A percentile compares a stretch with the other conserved stretches of the same genome.
Conservation (phyloP, 1,284 basidiomycete species). For the Cutaneotrichosporon spelunceum region DNA sequence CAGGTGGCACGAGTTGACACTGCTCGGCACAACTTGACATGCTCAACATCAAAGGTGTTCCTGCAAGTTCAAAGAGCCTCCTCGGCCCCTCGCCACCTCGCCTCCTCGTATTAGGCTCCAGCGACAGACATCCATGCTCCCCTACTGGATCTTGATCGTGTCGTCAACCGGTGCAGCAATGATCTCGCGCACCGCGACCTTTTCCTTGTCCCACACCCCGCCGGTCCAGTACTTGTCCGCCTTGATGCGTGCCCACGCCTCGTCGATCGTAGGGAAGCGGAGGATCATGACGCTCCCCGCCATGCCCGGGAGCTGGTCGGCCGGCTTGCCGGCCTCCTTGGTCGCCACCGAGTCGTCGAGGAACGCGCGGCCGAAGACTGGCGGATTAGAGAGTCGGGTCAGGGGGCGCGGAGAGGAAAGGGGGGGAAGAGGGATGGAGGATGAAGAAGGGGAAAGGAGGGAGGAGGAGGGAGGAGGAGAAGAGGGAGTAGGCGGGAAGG, state of each 20-base stretch:
- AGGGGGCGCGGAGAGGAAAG: too few species aligned
- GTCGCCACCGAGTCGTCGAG: constrained; percentile 20
- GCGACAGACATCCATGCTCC: background rate
- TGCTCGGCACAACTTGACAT: too few species aligned
- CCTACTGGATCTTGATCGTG: constrained; percentile 27
- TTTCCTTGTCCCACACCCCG: constrained; percentile 49
- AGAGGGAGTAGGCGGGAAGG: too few species aligned
- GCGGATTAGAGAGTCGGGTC: too few species aligned
- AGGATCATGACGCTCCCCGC: constrained; percentile 46
- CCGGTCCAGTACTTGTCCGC: constrained; percentile 47
- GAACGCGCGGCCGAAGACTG: constrained; percentile 32
- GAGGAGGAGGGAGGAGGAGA: background rate
- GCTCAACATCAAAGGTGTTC: too few species aligned
- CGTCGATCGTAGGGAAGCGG: constrained; percentile 35
- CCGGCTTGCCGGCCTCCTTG: constrained; percentile 13
- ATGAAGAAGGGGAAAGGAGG: background rate
- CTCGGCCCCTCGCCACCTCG: background rate
- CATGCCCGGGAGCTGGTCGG: constrained; percentile 32
- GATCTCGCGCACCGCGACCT: constrained; percentile 38
- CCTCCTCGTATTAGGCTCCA: too few species aligned
- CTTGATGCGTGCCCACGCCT: constrained; percentile 43
- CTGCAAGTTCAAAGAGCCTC: too few species aligned
- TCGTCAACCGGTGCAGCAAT: constrained; percentile 25
- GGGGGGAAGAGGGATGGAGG: background rate
- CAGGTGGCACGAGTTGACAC: too few species aligned